Evolutionary conservation across 78 protist genomes (phyloP).

Genomic region (Isochrysis galbana): DNA sequence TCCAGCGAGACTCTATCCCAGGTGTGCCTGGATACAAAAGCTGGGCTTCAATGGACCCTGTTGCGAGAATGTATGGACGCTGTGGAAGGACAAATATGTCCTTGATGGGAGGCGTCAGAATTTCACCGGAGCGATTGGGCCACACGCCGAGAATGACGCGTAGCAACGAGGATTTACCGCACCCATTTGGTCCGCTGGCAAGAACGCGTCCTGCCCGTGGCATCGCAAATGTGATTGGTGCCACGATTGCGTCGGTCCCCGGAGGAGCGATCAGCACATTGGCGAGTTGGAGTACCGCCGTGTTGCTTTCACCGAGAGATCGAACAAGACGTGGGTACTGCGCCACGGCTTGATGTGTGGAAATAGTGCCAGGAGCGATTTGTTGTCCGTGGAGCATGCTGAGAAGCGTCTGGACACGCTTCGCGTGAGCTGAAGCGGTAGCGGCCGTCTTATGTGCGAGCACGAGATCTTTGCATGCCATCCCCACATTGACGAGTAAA

Average conservation of each 20-base stretch:
- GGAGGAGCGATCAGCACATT: no score
- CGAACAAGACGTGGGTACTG: no score
- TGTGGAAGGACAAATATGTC: not conserved
- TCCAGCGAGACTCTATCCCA: not conserved
- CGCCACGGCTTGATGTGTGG: no score
- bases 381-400: not conserved
- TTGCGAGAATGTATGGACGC: not conserved
- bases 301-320: no score
- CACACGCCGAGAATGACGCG: not conserved
- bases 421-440: not conserved
- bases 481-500: slow-evolving; percentile 14
- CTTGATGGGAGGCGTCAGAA: not conserved
- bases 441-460: not conserved
- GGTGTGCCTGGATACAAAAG: not conserved
- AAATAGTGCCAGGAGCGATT: no score
- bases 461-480: not conserved
- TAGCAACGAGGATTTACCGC: slow-evolving; percentile 20
- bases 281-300: no score
- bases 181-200: not conserved
- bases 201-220: not conserved
- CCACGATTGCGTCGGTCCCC: no score
- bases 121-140: not conserved
- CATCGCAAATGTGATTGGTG: no score
- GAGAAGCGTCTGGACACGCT: not conserved
- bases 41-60: not conserved